A percentile compares a stretch with the other conserved stretches of the same genome.
Evolutionary conservation across 2,329 filamentous ascomycete species (phyloP).

Genomic region (Beauveria sp.): DNA sequence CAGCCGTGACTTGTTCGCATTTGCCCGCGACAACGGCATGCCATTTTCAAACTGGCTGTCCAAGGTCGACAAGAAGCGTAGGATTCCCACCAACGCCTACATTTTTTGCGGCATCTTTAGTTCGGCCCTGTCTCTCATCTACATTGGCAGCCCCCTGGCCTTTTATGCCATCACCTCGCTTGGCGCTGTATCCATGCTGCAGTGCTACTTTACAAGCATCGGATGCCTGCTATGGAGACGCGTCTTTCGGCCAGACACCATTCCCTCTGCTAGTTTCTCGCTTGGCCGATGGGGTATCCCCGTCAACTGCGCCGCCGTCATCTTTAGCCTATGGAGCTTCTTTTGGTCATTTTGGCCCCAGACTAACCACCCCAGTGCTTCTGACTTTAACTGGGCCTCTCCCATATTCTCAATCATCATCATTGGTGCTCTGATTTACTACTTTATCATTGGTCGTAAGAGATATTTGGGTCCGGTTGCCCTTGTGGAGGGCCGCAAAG

Average conservation of each 20-base stretch:
- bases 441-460: constrained; percentile 3
- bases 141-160: constrained; percentile 14
- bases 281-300: constrained; percentile 13
- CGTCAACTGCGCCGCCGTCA: constrained; percentile 9
- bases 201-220: constrained; percentile 14
- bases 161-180: constrained; percentile 16
- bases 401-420: constrained; percentile 7
- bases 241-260: constrained; percentile 9
- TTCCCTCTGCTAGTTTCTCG: constrained; percentile 11
- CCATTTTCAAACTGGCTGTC: constrained; percentile 11
- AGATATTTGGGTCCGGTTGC: constrained; percentile 12
- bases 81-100: constrained; percentile 13
- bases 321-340: constrained; percentile 12
- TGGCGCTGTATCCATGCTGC: constrained; percentile 11
- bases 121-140: constrained; percentile 11
- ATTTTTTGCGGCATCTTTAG: constrained; percentile 11
- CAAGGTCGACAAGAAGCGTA: constrained; percentile 8
- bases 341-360: constrained; percentile 16
- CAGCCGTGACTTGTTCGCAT: constrained; percentile 9
- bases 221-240: constrained; percentile 14
- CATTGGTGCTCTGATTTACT: constrained; percentile 9
- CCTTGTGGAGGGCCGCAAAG: constrained; percentile 11
- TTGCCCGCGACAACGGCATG: constrained; percentile 8
- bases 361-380: constrained; percentile 6
- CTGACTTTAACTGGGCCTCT: constrained; percentile 14